These are phyloP conservation scores for Ceratocystis lukuohia DNA, from an alignment of 2,329 filamentous ascomycete species.

Conservation along the genomic window DNA sequence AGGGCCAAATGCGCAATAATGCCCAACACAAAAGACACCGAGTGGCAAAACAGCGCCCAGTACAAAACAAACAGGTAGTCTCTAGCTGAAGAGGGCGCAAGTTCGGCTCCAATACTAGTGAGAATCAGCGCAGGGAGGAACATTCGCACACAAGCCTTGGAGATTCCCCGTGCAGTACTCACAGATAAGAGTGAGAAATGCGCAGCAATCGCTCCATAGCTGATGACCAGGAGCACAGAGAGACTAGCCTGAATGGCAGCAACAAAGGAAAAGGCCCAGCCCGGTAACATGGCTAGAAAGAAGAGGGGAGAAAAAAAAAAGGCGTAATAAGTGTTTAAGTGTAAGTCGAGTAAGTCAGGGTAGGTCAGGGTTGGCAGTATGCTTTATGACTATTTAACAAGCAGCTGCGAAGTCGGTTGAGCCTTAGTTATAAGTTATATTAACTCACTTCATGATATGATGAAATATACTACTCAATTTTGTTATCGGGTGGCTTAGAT, in stretches of 20 bases:
- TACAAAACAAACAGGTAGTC: slow-evolving; percentile 28
- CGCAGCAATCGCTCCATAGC: slow-evolving; percentile 32
- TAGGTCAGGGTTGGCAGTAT: not conserved
- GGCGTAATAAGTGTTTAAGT: not conserved
- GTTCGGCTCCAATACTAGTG: slow-evolving; percentile 33
- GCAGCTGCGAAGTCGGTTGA: not conserved
- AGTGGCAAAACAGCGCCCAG: slow-evolving; percentile 25
- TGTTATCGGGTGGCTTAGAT: not conserved
- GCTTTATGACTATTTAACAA: not conserved
- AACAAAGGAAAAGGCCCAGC: slow-evolving; percentile 26
- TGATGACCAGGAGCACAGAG: slow-evolving; percentile 35
- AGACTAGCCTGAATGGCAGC: slow-evolving; percentile 35
- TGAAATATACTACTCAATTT: not conserved
- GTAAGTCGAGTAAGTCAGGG: not conserved
- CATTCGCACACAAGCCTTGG: slow-evolving; percentile 34
- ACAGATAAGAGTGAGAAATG: slow-evolving; percentile 29
- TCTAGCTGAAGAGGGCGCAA: slow-evolving; percentile 23
- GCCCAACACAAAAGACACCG: slow-evolving; percentile 31
- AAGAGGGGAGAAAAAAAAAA: not conserved
- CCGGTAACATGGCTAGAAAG: not conserved
- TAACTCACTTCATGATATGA: not conserved
- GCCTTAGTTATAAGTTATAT: not conserved
- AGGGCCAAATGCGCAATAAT: slow-evolving; percentile 28
- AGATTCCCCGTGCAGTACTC: slow-evolving; percentile 30
- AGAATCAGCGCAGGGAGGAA: slow-evolving; percentile 36